Percentiles rank a stretch among this genome's conserved stretches.
phyloP scores from a whole-genome alignment of 768 basidiomycete species.

The Podaxis sp. region DNA sequence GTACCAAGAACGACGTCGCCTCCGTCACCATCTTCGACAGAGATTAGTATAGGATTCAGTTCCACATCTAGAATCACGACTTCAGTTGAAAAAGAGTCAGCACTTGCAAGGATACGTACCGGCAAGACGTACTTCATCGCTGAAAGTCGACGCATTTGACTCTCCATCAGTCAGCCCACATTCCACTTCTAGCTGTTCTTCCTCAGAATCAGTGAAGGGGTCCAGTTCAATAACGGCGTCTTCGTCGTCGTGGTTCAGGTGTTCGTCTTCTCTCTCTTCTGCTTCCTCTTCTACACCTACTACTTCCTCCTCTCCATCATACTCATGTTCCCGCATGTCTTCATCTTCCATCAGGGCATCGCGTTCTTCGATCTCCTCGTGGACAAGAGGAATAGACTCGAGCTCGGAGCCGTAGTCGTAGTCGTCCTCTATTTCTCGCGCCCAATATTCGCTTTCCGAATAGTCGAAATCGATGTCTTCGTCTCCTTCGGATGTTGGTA shows the following conservation, averaged over 20 bases:
- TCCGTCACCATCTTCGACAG: constrained; percentile 24
- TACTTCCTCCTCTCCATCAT: constrained; percentile 11
- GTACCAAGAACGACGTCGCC: constrained; percentile 16
- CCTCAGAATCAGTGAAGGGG: constrained; percentile 15
- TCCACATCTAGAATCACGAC: neutral
- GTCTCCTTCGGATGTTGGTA: constrained; percentile 53
- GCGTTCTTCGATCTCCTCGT: constrained; percentile 12
- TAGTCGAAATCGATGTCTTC: constrained; percentile 44
- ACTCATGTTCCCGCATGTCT: constrained; percentile 25
- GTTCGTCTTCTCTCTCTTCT: constrained; percentile 27
- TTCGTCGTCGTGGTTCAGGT: neutral
- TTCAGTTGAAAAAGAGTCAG: neutral
- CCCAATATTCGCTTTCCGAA: neutral
- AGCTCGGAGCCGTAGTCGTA: constrained; percentile 1
- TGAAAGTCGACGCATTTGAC: constrained; percentile 20
- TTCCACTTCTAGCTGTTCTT: constrained; percentile 26
- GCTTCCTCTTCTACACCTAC: constrained; percentile 10
- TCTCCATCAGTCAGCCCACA: constrained; percentile 46
- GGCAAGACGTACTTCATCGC: neutral
- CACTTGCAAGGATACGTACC: neutral
- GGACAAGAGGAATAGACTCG: neutral
- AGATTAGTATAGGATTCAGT: constrained; percentile 10
- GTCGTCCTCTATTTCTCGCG: constrained; percentile 20
- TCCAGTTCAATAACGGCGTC: neutral
- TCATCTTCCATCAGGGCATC: constrained; percentile 22